Percentiles rank a stretch among this genome's conserved stretches.
These are phyloP conservation scores for Actinomucor elegans DNA, from an alignment of 371 early-diverging fungal genomes.

Conservation along the genomic window DNA sequence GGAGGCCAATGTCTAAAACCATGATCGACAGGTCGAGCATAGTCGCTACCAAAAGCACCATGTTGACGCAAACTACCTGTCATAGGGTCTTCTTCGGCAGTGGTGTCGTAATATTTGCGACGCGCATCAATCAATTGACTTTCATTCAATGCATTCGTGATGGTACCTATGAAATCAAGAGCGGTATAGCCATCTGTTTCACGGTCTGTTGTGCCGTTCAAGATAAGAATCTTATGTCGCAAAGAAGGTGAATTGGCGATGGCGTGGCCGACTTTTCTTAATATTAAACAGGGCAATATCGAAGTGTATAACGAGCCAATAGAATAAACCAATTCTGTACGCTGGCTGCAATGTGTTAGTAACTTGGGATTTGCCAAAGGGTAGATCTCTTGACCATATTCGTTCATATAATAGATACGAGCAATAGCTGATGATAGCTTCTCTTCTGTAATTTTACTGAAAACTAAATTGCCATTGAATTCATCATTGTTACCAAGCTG, in stretches of 20 bases:
- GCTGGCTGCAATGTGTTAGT: slow-evolving; percentile 46
- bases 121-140: slow-evolving; percentile 48
- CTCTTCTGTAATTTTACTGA: slow-evolving; percentile 48
- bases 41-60: slow-evolving; percentile 8
- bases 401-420: slow-evolving; percentile 69
- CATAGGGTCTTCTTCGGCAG: slow-evolving; percentile 17
- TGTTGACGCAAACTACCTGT: background rate
- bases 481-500: background rate
- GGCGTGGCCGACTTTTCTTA: slow-evolving; percentile 66
- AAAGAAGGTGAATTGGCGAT: slow-evolving; percentile 55
- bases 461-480: slow-evolving; percentile 47
- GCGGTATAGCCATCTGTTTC: slow-evolving; percentile 73
- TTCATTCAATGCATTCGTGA: slow-evolving; percentile 69
- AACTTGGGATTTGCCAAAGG: slow-evolving; percentile 67
- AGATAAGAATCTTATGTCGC: slow-evolving; percentile 62
- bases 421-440: slow-evolving; percentile 57
- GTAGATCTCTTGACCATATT: slow-evolving; percentile 70
- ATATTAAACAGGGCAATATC: slow-evolving; percentile 69
- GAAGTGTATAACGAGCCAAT: slow-evolving; percentile 77
- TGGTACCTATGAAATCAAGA: slow-evolving; percentile 67
- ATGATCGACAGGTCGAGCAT: slow-evolving; percentile 31
- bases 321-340: slow-evolving; percentile 62
- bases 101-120: slow-evolving; percentile 37
- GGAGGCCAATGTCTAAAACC: slow-evolving; percentile 36
- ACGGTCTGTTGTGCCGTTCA: slow-evolving; percentile 71